Evolutionary conservation across 208 protist species (phyloP), one percentile per base, ranked within the genome.

Genomic region (Baffinella frigidus): DNA sequence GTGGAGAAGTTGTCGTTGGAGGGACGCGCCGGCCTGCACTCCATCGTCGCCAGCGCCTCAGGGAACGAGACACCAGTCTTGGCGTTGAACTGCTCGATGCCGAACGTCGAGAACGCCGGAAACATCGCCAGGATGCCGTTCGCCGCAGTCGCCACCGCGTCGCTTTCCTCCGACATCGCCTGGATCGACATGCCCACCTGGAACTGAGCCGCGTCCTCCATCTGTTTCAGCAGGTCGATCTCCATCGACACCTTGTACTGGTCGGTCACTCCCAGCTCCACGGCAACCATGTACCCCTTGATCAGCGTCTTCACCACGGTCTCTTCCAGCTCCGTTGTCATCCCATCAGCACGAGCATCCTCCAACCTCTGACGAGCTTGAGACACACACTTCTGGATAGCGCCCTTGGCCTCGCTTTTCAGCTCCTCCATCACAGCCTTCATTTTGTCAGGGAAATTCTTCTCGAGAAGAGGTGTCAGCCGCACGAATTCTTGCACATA

Each of bases 11-110:
- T n/a, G n/a, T n/a, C n/a, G n/a, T n/a, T n/a, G n/a, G n/a, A n/a
- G n/a, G n/a, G n/a, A n/a, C n/a, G n/a, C n/a, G n/a, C n/a, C n/a
- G n/a, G n/a, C n/a, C n/a, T n/a, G 43, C 48, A 87, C n/a, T 43
- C 39, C 77, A 87, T 17, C 77, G 24, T 62, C 36, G 50, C 50
- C 48, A 87, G 77, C 17, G 77, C 77, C 17, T 87, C 41, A 5
- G 3, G 24, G 77, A 87, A 87, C 30, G 33, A 27, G 7, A 87
- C 77, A 11, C 7, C 77, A 17, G 77, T 43, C 39, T 87, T 87
- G 43, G 43, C 77, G 77, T 87, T 87, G 77, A 87, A 87, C 36
- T 61, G 7, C 7, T 50, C 44, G 10, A 87, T 61, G 27, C 39
- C 61, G 77, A 87, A 87, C 3, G 14, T 87, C 39, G 45, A 39